Base-by-base conservation (phyloP, 257 asterid genomes). In the Eustoma russellianum region DNA sequence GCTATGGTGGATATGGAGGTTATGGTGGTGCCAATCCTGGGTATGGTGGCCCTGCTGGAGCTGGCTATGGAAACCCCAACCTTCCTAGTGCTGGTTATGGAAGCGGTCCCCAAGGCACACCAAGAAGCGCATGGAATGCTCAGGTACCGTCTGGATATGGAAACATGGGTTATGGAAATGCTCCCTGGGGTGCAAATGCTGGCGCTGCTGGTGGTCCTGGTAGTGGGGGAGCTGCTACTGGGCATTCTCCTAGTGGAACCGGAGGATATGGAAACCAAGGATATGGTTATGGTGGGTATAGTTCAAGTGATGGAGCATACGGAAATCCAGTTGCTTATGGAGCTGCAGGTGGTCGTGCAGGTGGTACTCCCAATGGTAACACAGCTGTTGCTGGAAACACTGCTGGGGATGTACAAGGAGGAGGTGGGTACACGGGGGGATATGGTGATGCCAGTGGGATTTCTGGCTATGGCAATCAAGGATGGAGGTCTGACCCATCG, bases 381-480 rank as follows among this genome's bases (percentile, higher is more conserved):
- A 2, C 55, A 28, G 47, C 77, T 18, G 46, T 70, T 13, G 67
- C 52, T 66, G 80, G 71, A 38, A 63, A 51, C 52, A 74, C 67
- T 54, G 48, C 74, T 1, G 93, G 79, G 48, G 86, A 74, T 47
- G 60, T 64, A 34, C 86, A 77, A 52, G 55, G 71, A 46, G 80
- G 79, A 57, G 61, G 56, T 13, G 82, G 85, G 16, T 78, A 81
- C 49, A 56, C 60, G 58, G 83, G 77, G 9, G 83, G 81, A 46
- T 86, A 83, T 66, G 92, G 88, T 67, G 95, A 79, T 67, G 83
- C 77, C 17, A 64, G 79, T 61, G 88, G 77, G 34, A 81, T 70
- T 62, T 50, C 80, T n/a, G 52, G 82, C 41, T 80, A 74, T 70
- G 88, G 80, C 59, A 72, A 66, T 63, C 28, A 78, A 33, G 83